phyloP scores from a whole-genome alignment of 441 rosid genomes.

The Dalechampia spathulata region DNA sequence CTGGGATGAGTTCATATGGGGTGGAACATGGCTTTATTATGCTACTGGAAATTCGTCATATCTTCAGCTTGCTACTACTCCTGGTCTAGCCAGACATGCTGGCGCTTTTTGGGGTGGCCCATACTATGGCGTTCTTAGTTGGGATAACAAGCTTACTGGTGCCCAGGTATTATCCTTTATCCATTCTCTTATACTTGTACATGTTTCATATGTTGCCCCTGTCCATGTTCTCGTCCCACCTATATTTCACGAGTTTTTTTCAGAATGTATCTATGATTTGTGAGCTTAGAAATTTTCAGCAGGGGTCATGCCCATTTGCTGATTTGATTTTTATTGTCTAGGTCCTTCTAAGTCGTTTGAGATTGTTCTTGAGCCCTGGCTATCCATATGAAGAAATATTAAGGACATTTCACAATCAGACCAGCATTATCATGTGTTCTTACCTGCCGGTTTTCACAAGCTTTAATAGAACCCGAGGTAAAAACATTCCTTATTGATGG shows the following conservation, averaged over 20 bases:
- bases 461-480: constrained; percentile 72
- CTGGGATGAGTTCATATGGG: constrained; percentile 90
- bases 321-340: constrained; percentile 14
- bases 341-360: constrained; percentile 67
- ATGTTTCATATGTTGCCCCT: no score
- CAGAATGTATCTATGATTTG: neutral
- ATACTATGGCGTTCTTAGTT: constrained; percentile 69
- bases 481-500: neutral
- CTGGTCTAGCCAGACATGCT: constrained; percentile 47
- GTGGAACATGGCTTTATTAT: constrained; percentile 84
- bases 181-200: no score
- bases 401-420: constrained; percentile 81
- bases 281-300: neutral
- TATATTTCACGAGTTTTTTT: no score
- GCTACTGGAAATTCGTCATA: constrained; percentile 77
- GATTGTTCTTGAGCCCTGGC: constrained; percentile 83
- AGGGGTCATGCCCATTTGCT: neutral
- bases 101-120: constrained; percentile 68
- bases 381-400: constrained; percentile 85
- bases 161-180: constrained; percentile 62
- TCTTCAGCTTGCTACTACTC: constrained; percentile 55
- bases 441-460: constrained; percentile 65
- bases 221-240: no score
- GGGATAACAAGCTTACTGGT: constrained; percentile 95
- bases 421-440: constrained; percentile 73